phyloP scores from a whole-genome alignment of 1,139 yeast species.

The Yamadazyma taylorii region DNA sequence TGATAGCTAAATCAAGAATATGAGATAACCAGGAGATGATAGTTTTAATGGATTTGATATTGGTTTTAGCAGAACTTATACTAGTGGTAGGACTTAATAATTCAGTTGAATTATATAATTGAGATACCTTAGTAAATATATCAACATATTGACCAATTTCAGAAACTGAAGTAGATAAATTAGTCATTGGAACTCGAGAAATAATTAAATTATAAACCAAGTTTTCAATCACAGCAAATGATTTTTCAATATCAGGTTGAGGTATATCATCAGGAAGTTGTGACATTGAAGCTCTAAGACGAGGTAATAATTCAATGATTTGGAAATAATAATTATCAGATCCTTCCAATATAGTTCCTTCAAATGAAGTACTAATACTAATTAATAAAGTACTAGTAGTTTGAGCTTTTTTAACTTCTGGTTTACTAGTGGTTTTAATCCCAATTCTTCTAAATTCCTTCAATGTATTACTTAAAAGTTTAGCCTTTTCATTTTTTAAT shows the following conservation, averaged over 20 bases:
- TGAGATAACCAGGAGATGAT: conserved; percentile 46
- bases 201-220: conserved; percentile 55
- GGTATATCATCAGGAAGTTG: conserved; percentile 75
- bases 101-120: conserved; percentile 14
- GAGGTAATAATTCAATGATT: conserved; percentile 75
- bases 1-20: conserved; percentile 49
- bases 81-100: conserved; percentile 18
- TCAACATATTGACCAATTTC: conserved; percentile 5
- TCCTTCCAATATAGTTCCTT: conserved; percentile 35
- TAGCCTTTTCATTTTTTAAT: conserved; percentile 76
- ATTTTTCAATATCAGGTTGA: conserved; percentile 69
- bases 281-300: conserved; percentile 65
- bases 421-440: conserved; percentile 60
- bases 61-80: conserved; percentile 19
- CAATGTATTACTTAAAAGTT: conserved; percentile 72
- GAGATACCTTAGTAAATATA: conserved; percentile 12
- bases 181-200: conserved; percentile 47
- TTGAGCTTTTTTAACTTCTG: conserved; percentile 64
- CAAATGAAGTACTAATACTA: conserved; percentile 52
- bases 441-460: conserved; percentile 78
- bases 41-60: conserved; percentile 18
- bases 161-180: conserved; percentile 22
- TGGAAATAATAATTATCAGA: conserved; percentile 66
- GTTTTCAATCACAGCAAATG: conserved; percentile 79
- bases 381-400: conserved; percentile 63